A percentile compares a stretch with the other conserved stretches of the same genome.
Conservation (phyloP, 345 rosid species). For the Eucalyptus albens region DNA sequence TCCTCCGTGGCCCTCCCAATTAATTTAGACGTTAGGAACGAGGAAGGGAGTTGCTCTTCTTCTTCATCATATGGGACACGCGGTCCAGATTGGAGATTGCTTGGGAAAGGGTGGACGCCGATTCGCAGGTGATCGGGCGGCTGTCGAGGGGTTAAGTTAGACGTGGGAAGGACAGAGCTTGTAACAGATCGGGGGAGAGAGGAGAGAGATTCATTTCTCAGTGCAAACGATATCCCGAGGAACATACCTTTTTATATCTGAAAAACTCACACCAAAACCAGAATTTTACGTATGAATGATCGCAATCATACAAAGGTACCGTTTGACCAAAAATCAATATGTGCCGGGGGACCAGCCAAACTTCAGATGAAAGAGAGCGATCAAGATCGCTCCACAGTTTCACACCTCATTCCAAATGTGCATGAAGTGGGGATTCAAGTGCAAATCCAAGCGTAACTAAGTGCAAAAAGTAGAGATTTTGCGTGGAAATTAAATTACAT, state of each 20-base stretch:
- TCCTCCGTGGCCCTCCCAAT: neutral
- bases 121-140: neutral
- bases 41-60: neutral
- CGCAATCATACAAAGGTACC: neutral
- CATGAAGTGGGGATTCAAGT: neutral
- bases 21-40: neutral
- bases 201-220: neutral
- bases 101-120: neutral
- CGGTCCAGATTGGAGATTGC: neutral
- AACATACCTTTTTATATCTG: neutral
- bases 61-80: neutral
- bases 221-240: neutral
- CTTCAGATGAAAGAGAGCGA: neutral
- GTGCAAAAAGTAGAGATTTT: neutral
- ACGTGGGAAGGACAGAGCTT: neutral
- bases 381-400: neutral
- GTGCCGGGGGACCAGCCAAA: neutral
- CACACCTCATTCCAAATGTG: neutral
- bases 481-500: fast-evolving
- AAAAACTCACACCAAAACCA: neutral
- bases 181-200: neutral
- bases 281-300: neutral
- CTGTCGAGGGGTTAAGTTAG: neutral
- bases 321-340: neutral
- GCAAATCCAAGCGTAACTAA: fast-evolving